phyloP scores from a whole-genome alignment of 1,284 basidiomycete species.

The Paramarasmius palmivorus region DNA sequence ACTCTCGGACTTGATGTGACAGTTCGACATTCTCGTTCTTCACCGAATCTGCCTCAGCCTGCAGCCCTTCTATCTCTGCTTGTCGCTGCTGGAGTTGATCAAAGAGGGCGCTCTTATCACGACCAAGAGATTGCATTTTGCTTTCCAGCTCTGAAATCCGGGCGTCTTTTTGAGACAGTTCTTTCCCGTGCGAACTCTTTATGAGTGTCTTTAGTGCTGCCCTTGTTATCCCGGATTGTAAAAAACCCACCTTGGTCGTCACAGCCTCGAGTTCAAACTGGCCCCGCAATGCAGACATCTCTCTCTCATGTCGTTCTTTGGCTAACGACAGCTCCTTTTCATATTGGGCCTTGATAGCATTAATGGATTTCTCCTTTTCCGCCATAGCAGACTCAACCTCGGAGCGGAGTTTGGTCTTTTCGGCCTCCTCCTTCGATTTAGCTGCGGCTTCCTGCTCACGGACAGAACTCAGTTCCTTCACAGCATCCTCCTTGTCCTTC shows the following conservation, averaged over 20 bases:
- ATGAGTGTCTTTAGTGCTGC: too few species aligned
- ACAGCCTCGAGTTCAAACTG: constrained; percentile 80
- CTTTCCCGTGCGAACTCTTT: constrained; percentile 75
- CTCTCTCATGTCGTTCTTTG: constrained; percentile 75
- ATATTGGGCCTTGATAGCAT: constrained; percentile 68
- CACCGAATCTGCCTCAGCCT: constrained; percentile 70
- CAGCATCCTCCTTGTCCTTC: constrained; percentile 83
- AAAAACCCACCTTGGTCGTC: constrained; percentile 63
- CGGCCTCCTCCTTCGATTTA: constrained; percentile 52
- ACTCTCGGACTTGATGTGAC: constrained; percentile 83
- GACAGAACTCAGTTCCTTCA: constrained; percentile 52
- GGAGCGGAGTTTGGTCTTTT: constrained; percentile 53
- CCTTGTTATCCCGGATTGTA: neutral
- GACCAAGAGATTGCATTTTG: constrained; percentile 64
- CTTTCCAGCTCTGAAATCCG: constrained; percentile 73
- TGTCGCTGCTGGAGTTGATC: constrained; percentile 84
- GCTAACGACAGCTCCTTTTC: constrained; percentile 70
- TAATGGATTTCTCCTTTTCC: constrained; percentile 73
- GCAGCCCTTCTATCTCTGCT: constrained; percentile 83
- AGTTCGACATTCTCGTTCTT: constrained; percentile 80
- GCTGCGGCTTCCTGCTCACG: constrained; percentile 50
- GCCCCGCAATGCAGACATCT: constrained; percentile 60
- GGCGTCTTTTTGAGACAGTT: constrained; percentile 58
- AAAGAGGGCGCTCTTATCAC: constrained; percentile 79
- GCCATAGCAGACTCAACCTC: constrained; percentile 61